Conservation (phyloP, 257 asterid species). For the Lantana camara region DNA sequence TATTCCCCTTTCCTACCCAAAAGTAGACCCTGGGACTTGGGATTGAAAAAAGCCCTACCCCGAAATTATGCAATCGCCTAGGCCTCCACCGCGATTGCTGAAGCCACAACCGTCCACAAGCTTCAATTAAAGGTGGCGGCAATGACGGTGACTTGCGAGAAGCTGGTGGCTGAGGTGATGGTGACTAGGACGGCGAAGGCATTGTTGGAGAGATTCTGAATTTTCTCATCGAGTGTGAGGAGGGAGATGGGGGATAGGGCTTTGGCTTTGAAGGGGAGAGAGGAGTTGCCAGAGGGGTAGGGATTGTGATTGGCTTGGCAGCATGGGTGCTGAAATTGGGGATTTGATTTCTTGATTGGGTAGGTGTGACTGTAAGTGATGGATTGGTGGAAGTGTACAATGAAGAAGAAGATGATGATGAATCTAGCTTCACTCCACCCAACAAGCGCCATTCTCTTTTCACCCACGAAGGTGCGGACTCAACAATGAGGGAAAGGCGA, state of each 20-base stretch:
- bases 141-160: constrained; percentile 83
- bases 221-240: constrained; percentile 74
- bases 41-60: too few species aligned
- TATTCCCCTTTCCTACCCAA: too few species aligned
- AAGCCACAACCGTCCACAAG: constrained; percentile 63
- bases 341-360: not conserved
- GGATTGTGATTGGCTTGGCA: constrained; percentile 48
- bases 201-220: constrained; percentile 64
- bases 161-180: constrained; percentile 61
- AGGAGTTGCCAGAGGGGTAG: constrained; percentile 66
- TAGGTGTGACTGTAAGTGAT: not conserved
- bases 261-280: constrained; percentile 48
- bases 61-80: constrained; percentile 69
- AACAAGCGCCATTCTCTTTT: too few species aligned
- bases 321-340: constrained; percentile 49
- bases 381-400: constrained; percentile 3
- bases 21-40: too few species aligned
- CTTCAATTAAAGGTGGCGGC: constrained; percentile 79
- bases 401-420: constrained; percentile 26
- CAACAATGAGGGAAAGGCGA: too few species aligned
- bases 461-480: too few species aligned
- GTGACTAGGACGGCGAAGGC: constrained; percentile 65
- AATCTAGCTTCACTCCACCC: not conserved
- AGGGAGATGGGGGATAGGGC: constrained; percentile 64
- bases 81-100: constrained; percentile 75